phyloP scores from a whole-genome alignment of 306 rosid species.

The Corylus americana region DNA sequence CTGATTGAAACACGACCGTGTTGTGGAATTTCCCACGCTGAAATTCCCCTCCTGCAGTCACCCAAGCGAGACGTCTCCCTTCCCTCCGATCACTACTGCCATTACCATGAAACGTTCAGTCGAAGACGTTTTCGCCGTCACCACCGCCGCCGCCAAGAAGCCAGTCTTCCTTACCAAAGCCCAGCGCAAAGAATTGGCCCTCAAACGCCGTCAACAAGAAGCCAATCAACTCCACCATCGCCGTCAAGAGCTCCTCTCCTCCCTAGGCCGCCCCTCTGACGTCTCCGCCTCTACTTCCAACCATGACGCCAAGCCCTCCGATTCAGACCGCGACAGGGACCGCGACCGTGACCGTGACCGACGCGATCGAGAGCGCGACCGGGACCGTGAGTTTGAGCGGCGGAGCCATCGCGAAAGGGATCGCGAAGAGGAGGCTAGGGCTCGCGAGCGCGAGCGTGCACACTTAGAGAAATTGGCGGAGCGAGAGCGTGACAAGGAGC shows the following conservation, averaged over 20 bases:
- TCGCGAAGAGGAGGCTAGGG: constrained; percentile 63
- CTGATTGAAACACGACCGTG: too few relatives aligned
- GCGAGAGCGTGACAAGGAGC: neutral
- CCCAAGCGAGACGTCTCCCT: neutral
- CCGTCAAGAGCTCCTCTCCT: neutral
- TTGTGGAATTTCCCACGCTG: too few relatives aligned
- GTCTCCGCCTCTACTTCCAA: too few relatives aligned
- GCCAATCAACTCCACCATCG: constrained; percentile 47
- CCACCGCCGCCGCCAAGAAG: constrained; percentile 20
- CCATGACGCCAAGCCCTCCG: constrained; percentile 43
- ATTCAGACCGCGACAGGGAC: constrained; percentile 45
- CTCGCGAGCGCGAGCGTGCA: constrained; percentile 64
- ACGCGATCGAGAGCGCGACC: constrained; percentile 15
- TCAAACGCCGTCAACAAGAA: constrained; percentile 74
- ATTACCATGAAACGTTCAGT: constrained; percentile 25
- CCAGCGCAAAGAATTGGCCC: constrained; percentile 70
- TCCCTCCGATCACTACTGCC: neutral
- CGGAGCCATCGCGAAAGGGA: constrained; percentile 62
- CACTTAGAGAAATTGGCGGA: constrained; percentile 66
- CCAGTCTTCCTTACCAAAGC: constrained; percentile 78
- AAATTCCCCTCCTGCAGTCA: constrained; percentile 2
- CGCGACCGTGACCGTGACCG: constrained; percentile 32
- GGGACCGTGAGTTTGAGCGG: constrained; percentile 48
- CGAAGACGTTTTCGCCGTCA: constrained; percentile 23
- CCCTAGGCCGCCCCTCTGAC: too few relatives aligned